Conservation (phyloP, 108 stramenopile genomes). For the Schizochytrium sp. region DNA sequence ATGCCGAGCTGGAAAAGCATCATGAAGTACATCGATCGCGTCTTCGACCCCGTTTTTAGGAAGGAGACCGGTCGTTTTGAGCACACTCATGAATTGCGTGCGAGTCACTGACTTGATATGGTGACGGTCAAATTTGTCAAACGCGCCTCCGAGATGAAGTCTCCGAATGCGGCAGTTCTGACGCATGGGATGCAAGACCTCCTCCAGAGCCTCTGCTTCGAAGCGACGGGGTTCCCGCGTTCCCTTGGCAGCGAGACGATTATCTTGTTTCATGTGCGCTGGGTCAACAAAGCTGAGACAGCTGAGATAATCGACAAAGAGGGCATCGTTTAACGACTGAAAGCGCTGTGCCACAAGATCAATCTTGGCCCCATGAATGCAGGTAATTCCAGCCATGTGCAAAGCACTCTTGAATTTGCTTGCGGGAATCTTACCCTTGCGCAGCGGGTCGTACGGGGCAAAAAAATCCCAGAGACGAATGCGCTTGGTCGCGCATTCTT, state of each 20-base stretch:
- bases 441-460: not conserved
- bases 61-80: not conserved
- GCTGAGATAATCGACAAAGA: not conserved
- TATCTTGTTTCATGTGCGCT: not conserved
- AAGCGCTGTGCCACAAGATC: not conserved
- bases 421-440: not conserved
- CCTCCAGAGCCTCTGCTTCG: not conserved
- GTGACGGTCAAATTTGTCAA: not conserved
- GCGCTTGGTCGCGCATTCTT: not conserved
- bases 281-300: not conserved
- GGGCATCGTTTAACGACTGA: not conserved
- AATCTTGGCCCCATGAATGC: not conserved
- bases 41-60: not conserved
- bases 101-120: not conserved
- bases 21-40: not conserved
- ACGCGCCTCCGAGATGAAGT: not conserved
- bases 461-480: not conserved
- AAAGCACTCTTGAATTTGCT: conserved; percentile 4
- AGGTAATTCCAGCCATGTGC: not conserved
- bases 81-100: not conserved
- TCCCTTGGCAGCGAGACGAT: not conserved
- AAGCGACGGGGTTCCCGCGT: not conserved
- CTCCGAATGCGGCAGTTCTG: not conserved
- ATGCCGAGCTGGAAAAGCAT: not conserved
- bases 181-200: not conserved